Conservation (phyloP, 768 basidiomycete species). For the Lyophyllum decastes region DNA sequence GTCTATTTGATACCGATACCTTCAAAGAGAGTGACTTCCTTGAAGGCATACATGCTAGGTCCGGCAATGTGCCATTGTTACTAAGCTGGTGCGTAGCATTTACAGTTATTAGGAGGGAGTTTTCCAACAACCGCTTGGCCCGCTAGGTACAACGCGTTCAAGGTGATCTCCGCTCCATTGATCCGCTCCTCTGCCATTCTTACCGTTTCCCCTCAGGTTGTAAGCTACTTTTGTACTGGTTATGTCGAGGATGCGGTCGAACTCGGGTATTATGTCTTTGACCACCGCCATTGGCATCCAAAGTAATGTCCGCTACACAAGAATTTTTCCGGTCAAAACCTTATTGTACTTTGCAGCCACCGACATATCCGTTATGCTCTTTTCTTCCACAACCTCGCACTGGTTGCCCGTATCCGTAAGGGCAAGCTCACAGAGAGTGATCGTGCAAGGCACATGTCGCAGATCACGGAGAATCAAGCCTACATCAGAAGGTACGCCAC, state of each 20-base stretch:
- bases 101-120: not conserved
- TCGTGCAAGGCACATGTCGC: conserved; percentile 47
- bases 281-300: conserved; percentile 58
- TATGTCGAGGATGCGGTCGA: conserved; percentile 57
- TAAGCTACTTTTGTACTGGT: conserved; percentile 65
- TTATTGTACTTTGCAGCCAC: conserved; percentile 42
- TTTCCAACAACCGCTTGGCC: not conserved
- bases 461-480: conserved; percentile 60
- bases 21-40: conserved; percentile 61
- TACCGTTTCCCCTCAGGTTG: conserved; percentile 41
- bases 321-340: not conserved
- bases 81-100: conserved; percentile 54
- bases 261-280: conserved; percentile 64
- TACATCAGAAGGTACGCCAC: conserved; percentile 58
- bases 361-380: conserved; percentile 67
- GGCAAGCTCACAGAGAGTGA: conserved; percentile 36
- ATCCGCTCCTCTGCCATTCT: not conserved
- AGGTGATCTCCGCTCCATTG: conserved; percentile 33
- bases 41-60: conserved; percentile 39
- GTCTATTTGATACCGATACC: conserved; percentile 59
- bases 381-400: conserved; percentile 71
- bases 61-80: conserved; percentile 51
- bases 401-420: conserved; percentile 60
- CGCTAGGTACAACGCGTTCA: conserved; percentile 67
- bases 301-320: conserved; percentile 40